Conservation (phyloP, 2,329 filamentous ascomycete genomes). For the Macrophomina tecta region DNA sequence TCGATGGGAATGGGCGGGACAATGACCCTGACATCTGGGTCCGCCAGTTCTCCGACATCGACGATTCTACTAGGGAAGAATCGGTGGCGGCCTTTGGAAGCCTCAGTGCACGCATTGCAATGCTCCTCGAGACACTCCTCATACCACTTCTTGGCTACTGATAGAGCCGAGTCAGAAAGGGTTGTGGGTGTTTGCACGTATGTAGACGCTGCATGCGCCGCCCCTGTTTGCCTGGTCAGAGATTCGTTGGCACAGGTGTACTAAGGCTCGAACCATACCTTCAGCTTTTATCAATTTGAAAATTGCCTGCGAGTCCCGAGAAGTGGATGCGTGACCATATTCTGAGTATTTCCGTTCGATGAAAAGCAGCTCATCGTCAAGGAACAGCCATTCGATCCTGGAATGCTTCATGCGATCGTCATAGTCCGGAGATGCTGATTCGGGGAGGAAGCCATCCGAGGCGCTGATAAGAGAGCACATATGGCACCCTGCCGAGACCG, state of each 20-base stretch:
- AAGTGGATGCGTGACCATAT: background rate
- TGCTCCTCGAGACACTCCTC: background rate
- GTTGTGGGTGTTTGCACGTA: background rate
- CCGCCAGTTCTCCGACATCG: background rate
- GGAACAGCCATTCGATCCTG: conserved; percentile 5
- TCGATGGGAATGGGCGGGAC: background rate
- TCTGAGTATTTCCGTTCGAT: background rate
- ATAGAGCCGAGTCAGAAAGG: background rate
- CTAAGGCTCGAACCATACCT: background rate
- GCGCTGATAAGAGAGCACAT: background rate
- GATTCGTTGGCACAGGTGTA: background rate
- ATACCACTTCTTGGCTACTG: background rate
- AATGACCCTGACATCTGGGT: background rate
- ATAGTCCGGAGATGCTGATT: background rate
- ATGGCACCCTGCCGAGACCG: background rate
- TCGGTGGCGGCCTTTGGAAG: background rate
- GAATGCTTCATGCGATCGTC: background rate
- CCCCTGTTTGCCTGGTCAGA: background rate
- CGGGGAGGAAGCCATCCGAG: background rate
- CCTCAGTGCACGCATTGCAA: background rate
- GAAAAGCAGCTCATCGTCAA: conserved; percentile 14
- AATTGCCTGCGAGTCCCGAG: background rate
- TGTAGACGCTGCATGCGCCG: background rate
- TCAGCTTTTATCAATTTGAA: background rate
- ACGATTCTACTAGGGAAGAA: conserved; percentile 8